A percentile compares a stretch with the other conserved stretches of the same genome.
phyloP scores from a whole-genome alignment of 1,284 basidiomycete species.

The Cutaneotrichosporon dermatis region DNA sequence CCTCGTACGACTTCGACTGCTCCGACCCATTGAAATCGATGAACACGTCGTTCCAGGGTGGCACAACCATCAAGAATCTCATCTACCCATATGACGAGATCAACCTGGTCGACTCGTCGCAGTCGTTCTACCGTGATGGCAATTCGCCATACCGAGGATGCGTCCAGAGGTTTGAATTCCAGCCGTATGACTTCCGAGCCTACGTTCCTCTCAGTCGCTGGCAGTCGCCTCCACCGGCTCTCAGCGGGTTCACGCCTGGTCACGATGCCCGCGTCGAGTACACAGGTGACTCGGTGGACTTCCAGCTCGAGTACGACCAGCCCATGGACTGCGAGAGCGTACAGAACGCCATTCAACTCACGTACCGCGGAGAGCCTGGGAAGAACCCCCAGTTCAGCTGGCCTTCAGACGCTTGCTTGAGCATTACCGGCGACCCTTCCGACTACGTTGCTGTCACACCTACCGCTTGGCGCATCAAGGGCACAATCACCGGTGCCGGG shows the following conservation, averaged over 20 bases:
- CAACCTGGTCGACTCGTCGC: conserved; percentile 61
- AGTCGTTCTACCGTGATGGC: conserved; percentile 61
- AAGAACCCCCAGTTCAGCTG: conserved; percentile 53
- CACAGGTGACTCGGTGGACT: conserved; percentile 59
- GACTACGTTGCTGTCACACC: conserved; percentile 53
- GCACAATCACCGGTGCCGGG: conserved; percentile 59
- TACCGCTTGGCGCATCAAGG: conserved; percentile 67
- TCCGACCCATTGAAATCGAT: conserved; percentile 58
- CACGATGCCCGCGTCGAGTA: conserved; percentile 68
- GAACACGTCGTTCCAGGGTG: conserved; percentile 65
- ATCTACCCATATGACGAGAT: conserved; percentile 78
- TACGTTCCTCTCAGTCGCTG: conserved; percentile 66
- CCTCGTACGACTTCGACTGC: conserved; percentile 64
- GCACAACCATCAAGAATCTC: conserved; percentile 64
- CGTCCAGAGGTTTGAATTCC: conserved; percentile 60
- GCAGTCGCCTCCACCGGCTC: conserved; percentile 62
- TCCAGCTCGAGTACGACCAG: conserved; percentile 71
- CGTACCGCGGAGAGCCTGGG: conserved; percentile 61
- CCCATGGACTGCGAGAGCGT: conserved; percentile 69
- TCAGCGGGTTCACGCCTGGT: conserved; percentile 74
- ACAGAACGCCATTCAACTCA: conserved; percentile 58
- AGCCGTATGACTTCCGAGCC: conserved; percentile 72
- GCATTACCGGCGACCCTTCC: conserved; percentile 54
- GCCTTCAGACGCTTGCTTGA: conserved; percentile 28
- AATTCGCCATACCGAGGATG: conserved; percentile 68